Evolutionary conservation across 2,329 filamentous ascomycete genomes (phyloP), one percentile per base, ranked within the genome.

Genomic region (Ustulina deusta): DNA sequence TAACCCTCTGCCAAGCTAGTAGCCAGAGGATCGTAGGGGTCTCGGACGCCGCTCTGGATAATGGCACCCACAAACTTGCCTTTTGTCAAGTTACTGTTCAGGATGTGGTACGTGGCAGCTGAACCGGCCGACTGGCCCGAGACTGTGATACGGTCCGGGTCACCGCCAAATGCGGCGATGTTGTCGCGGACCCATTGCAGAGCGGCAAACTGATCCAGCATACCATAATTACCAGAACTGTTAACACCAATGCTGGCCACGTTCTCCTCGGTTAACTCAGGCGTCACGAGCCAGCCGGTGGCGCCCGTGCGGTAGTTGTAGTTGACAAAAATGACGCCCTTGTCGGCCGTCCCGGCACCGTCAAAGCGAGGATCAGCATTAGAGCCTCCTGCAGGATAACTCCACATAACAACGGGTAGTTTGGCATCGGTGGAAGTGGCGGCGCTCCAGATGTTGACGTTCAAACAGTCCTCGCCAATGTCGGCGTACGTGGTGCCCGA

Each of bases 361-460:
- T 73, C 60, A 46, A 72, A 73, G 3, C 69, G 61, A 34, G 73
- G 62, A 48, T 74, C 63, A 2, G 68, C 68, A 55, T 70, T 56
- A 57, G 69, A 69, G 44, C 56, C 44, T 46, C 61, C 61, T 29
- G 65, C 65, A 20, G 65, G 65, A 34, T 63, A 69, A 55, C 69
- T 74, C 71, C 73, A 75, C 32, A 75, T 69, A 29, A 77, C 68
- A 10, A 79, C 78, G 10, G 78, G 77, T 11, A 77, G 69, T 54
- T 77, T 75, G 13, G 70, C 70, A 11, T 66, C 51, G 1, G 70
- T 68, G 10, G 71, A 73, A 49, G 72, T 74, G 29, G 76, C 76
- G 0, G 74, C 71, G 10, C 74, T 76, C 77, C 76, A 79, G 56
- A 79, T 70, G 63, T 79, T 79, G 40, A 79, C 69, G 56, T 75